phyloP scores from a whole-genome alignment of 2,329 filamentous ascomycete genomes.

The Laburnicola sp. region DNA sequence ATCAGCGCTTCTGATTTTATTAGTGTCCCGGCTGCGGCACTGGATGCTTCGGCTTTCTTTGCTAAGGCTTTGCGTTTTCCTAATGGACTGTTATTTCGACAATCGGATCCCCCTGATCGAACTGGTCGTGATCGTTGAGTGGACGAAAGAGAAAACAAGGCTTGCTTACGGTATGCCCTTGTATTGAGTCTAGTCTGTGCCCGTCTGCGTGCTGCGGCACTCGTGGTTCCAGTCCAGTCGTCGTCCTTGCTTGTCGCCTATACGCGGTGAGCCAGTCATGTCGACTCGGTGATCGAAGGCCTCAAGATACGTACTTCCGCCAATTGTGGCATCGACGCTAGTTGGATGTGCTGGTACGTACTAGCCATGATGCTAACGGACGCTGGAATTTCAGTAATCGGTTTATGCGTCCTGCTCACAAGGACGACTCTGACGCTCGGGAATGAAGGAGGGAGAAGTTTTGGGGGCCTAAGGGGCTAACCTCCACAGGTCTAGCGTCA shows the following conservation, averaged over 20 bases:
- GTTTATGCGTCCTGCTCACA: conserved; percentile 1
- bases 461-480: background rate
- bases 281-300: background rate
- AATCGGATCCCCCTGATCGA: background rate
- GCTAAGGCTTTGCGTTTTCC: conserved; percentile 11
- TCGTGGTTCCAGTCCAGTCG: conserved; percentile 11
- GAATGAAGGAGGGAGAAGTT: background rate
- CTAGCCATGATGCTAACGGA: conserved; percentile 1
- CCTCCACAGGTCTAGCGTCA: conserved; percentile 5
- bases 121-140: background rate
- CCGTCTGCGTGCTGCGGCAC: conserved; percentile 7
- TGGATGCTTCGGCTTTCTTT: conserved; percentile 1
- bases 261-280: background rate
- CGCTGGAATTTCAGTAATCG: conserved; percentile 1
- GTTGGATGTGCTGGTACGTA: background rate
- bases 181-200: conserved; percentile 13
- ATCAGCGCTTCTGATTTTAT: conserved; percentile 3
- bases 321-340: conserved; percentile 7
- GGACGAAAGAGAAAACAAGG: background rate
- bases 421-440: background rate
- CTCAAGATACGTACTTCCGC: conserved; percentile 1
- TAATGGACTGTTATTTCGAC: conserved; percentile 2
- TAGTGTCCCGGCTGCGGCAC: background rate
- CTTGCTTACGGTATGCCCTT: conserved; percentile 10
- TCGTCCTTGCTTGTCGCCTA: conserved; percentile 3